Conservation (phyloP, 176 grass and related monocot species). For the Aegilops bicornis region DNA sequence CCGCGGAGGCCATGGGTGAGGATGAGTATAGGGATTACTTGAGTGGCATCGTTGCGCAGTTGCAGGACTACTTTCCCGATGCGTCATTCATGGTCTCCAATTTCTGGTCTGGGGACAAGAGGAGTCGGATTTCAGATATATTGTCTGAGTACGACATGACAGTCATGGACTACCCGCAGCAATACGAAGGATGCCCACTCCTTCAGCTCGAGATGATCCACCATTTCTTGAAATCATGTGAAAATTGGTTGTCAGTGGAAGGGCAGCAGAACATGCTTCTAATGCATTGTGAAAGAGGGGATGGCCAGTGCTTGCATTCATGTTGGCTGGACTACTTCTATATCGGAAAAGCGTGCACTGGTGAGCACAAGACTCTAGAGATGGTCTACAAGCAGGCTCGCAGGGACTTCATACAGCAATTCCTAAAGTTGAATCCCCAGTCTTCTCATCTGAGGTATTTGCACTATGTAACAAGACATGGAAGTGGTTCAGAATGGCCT, state of each 20-base stretch:
- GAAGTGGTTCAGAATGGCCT: constrained; percentile 84
- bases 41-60: constrained; percentile 68
- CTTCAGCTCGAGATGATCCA: constrained; percentile 95
- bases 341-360: constrained; percentile 76
- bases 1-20: constrained; percentile 61
- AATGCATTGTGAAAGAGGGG: constrained; percentile 95
- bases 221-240: constrained; percentile 94
- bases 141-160: constrained; percentile 94
- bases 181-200: constrained; percentile 91
- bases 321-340: constrained; percentile 87
- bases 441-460: constrained; percentile 94
- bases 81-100: constrained; percentile 95
- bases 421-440: constrained; percentile 87
- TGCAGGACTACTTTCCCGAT: constrained; percentile 81
- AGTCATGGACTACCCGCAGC: constrained; percentile 92
- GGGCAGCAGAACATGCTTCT: constrained; percentile 92
- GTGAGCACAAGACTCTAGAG: constrained; percentile 90
- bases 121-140: constrained; percentile 83
- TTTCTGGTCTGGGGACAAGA: constrained; percentile 81
- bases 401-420: constrained; percentile 80
- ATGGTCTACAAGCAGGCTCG: constrained; percentile 98
- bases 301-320: constrained; percentile 93
- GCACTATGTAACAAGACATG: constrained; percentile 81
- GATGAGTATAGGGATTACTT: constrained; percentile 79
- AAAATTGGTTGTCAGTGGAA: constrained; percentile 95